Conservation (phyloP, 805 yeast genomes). For the Maudiozyma saulgeensis region DNA sequence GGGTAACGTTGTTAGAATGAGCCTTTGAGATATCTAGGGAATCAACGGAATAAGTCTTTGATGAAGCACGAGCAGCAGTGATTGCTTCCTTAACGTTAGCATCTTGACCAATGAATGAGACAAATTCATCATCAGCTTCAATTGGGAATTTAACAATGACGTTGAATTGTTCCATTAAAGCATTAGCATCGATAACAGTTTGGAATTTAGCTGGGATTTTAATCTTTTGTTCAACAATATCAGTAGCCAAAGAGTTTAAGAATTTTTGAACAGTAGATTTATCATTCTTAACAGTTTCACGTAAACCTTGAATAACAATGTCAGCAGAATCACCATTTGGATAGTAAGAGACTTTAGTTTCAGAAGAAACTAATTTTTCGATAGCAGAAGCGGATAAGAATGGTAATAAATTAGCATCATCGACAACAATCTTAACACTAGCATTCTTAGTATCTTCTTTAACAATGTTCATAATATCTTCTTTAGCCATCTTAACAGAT, state of each 20-base stretch:
- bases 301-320: constrained; percentile 57
- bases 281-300: constrained; percentile 51
- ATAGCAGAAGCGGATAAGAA: constrained; percentile 21
- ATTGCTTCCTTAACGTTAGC: constrained; percentile 52
- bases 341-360: constrained; percentile 18
- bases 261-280: constrained; percentile 41
- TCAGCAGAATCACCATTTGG: constrained; percentile 23
- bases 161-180: constrained; percentile 42
- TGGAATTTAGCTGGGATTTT: constrained; percentile 62
- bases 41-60: constrained; percentile 52
- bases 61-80: constrained; percentile 46
- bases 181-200: constrained; percentile 51
- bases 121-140: constrained; percentile 36
- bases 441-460: constrained; percentile 60
- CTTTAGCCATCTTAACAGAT: constrained; percentile 67
- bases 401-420: constrained; percentile 27
- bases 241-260: constrained; percentile 36
- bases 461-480: constrained; percentile 61
- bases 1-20: constrained; percentile 68
- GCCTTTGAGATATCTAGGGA: constrained; percentile 79
- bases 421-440: constrained; percentile 40
- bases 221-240: constrained; percentile 45
- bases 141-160: constrained; percentile 52
- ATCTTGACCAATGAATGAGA: constrained; percentile 58
- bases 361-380: constrained; percentile 10